Conservation (phyloP, 1,284 basidiomycete species). For the Agroathelia rolfsii region DNA sequence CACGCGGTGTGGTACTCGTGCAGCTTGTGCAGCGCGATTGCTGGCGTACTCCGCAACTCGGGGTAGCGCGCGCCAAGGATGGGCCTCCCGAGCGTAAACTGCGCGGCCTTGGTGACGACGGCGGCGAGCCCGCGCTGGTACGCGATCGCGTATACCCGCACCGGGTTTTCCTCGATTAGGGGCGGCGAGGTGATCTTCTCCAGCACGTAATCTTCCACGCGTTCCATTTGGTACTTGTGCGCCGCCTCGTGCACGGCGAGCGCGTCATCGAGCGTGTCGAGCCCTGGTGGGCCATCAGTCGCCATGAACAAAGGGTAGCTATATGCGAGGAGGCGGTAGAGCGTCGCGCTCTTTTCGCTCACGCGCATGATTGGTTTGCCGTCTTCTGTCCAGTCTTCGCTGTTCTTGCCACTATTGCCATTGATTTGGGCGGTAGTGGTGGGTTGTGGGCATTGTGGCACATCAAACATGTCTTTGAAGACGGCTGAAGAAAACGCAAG, state of each 20-base stretch:
- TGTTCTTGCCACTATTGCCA: no score
- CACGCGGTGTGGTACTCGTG: no score
- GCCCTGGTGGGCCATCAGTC: constrained; percentile 11
- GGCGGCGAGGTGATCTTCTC: neutral
- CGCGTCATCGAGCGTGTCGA: constrained; percentile 13
- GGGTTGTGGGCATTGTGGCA: constrained; percentile 19
- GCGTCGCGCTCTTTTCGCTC: constrained; percentile 21
- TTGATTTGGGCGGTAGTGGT: no score
- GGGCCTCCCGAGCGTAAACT: neutral
- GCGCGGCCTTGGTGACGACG: neutral
- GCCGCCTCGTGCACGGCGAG: constrained; percentile 21
- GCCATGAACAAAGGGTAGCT: constrained; percentile 25
- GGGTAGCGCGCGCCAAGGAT: no score
- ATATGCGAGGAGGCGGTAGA: constrained; percentile 26
- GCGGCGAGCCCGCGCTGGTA: neutral
- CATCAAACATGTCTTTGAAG: constrained; percentile 28
- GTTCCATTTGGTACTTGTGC: constrained; percentile 28
- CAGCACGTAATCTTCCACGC: constrained; percentile 16
- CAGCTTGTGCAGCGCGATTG: no score
- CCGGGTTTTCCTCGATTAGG: neutral
- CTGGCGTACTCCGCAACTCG: no score
- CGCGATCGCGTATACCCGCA: constrained; percentile 2
- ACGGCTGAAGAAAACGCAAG: constrained; percentile 24
- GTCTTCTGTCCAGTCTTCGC: constrained; percentile 10
- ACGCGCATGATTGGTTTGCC: constrained; percentile 22